Evolutionary conservation across 805 yeast genomes (phyloP).

Genomic region (Pichia scutulata): DNA sequence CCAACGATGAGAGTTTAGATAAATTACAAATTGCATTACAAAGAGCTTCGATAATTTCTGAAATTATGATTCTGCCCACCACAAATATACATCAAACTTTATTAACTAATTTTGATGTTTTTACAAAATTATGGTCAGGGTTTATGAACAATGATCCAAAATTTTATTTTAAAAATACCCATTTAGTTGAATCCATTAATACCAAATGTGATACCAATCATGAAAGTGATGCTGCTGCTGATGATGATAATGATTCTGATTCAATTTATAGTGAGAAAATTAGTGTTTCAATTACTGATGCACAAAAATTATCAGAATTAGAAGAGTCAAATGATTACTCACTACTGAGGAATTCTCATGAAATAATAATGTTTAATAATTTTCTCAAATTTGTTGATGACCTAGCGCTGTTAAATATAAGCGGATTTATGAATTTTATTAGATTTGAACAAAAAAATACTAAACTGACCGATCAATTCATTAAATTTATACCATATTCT

Average conservation of each 20-base stretch:
- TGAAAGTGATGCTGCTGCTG: not conserved
- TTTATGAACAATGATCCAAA: constrained; percentile 22
- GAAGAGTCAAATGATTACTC: constrained; percentile 15
- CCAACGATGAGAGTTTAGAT: not conserved
- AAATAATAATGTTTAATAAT: constrained; percentile 24
- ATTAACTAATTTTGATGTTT: constrained; percentile 16
- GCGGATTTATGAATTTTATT: constrained; percentile 65
- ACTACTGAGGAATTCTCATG: constrained; percentile 25
- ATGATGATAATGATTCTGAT: constrained; percentile 16
- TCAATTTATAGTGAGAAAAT: constrained; percentile 23
- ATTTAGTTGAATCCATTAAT: constrained; percentile 1
- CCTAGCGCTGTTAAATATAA: constrained; percentile 72
- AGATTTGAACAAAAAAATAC: constrained; percentile 31
- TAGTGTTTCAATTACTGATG: constrained; percentile 12
- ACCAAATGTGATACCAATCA: constrained; percentile 11
- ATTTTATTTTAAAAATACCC: constrained; percentile 3
- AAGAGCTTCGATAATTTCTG: constrained; percentile 25
- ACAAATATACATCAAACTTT: constrained; percentile 17
- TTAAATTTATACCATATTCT: constrained; percentile 68
- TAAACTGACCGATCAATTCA: constrained; percentile 62
- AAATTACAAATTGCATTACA: constrained; percentile 16
- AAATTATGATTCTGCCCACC: constrained; percentile 22
- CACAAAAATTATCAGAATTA: constrained; percentile 11
- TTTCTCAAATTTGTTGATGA: constrained; percentile 85
- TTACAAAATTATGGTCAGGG: constrained; percentile 28